Evolutionary conservation across 306 rosid species (phyloP), one percentile per base, ranked within the genome.

Genomic region (Rosa rugosa): DNA sequence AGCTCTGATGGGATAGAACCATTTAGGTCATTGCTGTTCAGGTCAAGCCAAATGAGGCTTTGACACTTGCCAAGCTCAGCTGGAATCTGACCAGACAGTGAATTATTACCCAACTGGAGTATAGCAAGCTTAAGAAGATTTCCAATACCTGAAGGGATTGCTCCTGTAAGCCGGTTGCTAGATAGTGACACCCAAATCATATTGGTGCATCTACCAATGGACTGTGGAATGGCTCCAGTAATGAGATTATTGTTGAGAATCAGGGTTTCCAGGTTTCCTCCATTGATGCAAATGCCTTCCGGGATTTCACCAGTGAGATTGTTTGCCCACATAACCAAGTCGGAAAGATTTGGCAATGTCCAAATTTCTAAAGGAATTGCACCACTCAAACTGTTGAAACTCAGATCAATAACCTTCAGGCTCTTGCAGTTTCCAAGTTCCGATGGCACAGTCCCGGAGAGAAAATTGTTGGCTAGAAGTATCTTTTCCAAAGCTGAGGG

Each of bases 271-370:
- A 90, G 75, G 81, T 87, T 85, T 59, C 92, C 92, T 63, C 92
- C 92, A 4, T 82, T 51, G 31, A 64, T 49, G 65, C 97, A 91
- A 44, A 92, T 84, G 51, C 80, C 93, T 75, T 87, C 87, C 0
- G 94, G 97, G 81, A 92, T 90, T 78, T 77, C 82, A 2, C 94
- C 97, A 0, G 82, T 80, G 46, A 92, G 88, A 27, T 79, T 84
- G 54, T 88, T 92, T 4, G 94, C 94, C 97, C 97, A 92, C 89
- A 92, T 90, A 69, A 92, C 86, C 83, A 92, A 78, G 80, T 90
- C 89, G 14, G 86, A 77, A 23, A 92, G 90, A 75, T 83, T 85
- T 27, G 92, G 92, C 79, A 92, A 83, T 36, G 59, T 63, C 94
- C 97, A 90, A 83, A 92, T 51, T 44, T 81, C 90, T 16, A 7